Base-by-base conservation (phyloP, 139 green algal genomes). In the Pseudopediastrum boryanum region DNA sequence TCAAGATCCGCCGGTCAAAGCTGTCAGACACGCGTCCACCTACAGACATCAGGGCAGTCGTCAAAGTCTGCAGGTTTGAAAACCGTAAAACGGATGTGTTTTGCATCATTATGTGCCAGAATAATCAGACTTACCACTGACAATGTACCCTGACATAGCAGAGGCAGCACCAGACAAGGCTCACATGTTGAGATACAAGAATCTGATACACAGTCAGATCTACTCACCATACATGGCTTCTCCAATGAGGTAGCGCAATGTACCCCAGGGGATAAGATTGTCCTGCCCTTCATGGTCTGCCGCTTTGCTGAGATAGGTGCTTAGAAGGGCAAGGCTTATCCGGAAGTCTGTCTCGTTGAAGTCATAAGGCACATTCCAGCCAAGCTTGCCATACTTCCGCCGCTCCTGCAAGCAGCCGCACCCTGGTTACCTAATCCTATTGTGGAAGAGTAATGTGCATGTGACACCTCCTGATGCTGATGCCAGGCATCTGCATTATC, bases 281-380 rank as follows among this genome's bases (percentile, higher is more conserved):
- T 75, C 65, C 9, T 59, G n/a, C 9, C 39, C 29, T 9, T 48
- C 44, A 10, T 29, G n/a, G 7, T 35, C 35, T 27, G 70, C 9
- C 0, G 90, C 87, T 83, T 97, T 97, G 42, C 84, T 87, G 19
- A 95, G 85, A 83, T 96, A 97, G 13, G 92, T 95, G 46, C 77
- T 83, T 71, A 96, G 93, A 61, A 97, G 85, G 5, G 89, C 85
- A 81, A 95, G 90, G 71, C 84, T 93, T 84, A 97, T 97, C 44
- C 94, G 83, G 85, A 96, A 95, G 85, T 98, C 94, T 27, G 94
- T 98, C 77, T 97, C 94, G 83, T 96, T 98, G 88, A 98, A 98
- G 86, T 98, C 94, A 74, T 97, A 97, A 6, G 92, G 83, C 61
- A 98, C 92, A 74, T 98, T 98, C 94, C 92, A 96, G 19, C 94